Base-by-base conservation (phyloP, 1,284 basidiomycete species). In the Golubevia pallescens region DNA sequence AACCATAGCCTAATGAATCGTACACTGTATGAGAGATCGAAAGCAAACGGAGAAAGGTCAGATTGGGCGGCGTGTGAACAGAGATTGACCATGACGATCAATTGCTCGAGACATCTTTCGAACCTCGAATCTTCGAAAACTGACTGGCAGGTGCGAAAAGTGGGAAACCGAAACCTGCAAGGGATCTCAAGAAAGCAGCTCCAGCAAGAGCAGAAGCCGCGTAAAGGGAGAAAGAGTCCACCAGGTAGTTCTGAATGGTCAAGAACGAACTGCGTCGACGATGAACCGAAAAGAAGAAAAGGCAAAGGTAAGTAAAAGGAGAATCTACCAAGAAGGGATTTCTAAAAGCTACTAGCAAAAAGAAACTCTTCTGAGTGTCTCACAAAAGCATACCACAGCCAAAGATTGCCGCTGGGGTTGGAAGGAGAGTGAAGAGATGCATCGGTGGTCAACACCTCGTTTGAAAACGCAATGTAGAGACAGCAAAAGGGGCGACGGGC, bases 141-240 rank as follows among this genome's bases (percentile, higher is more conserved):
- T 48, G 10, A 48, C 42, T 66, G 28, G 67, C 51, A 1, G 70
- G 71, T 10, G 77, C 71, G 24, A 77, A 73, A 2, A 84, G 61
- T 14, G 74, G 73, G 19, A 84, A 72, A 0, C 62, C 74, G 59
- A 84, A 84, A 16, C 79, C 80, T 5, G 76, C 67, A 10, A 82
- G 57, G 32, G 73, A 75, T 10, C 81, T 70, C n/a, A 80, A 56
- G 51, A 81, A 63, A 24, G 74, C 73, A 2, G 69, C 71, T 5
- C 75, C 77, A 5, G 77, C 74, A 14, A 81, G 55, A 16, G 77
- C 77, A 0, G 73, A 76, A 2, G 81, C 75, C 8, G 79, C 79
- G 32, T 75, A 81, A 48, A 83, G 60, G 8, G 69, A 69, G 67
- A 78, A 67, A 8, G 72, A 60, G 57, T 84, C 80, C 6, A 81